A percentile compares a stretch with the other conserved stretches of the same genome.
Conservation (phyloP, 306 rosid genomes). For the Pyrus betulifolia region DNA sequence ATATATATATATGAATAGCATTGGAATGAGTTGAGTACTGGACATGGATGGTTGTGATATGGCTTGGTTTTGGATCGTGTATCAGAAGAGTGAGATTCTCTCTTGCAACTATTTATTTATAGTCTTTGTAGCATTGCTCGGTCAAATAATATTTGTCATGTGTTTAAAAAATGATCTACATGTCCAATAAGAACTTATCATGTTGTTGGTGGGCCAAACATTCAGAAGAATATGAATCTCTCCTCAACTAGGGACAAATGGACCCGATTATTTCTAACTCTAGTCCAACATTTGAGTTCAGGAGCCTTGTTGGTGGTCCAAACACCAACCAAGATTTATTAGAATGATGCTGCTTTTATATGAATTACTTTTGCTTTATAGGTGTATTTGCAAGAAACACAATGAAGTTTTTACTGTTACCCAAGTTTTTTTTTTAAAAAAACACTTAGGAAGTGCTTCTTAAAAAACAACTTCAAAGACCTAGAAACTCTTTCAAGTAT, state of each 20-base stretch:
- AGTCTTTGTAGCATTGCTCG: background rate
- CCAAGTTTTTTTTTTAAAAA: too few relatives aligned
- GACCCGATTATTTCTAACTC: too few relatives aligned
- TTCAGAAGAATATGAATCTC: too few relatives aligned
- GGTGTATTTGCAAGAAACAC: too few relatives aligned
- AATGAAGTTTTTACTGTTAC: background rate
- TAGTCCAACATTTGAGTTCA: background rate
- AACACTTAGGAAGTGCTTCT: too few relatives aligned
- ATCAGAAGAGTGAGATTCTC: too few relatives aligned
- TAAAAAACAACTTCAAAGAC: background rate
- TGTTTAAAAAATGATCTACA: fast-evolving
- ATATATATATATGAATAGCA: background rate
- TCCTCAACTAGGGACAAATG: too few relatives aligned
- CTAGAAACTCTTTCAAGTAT: background rate
- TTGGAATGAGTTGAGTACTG: background rate
- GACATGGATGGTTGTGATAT: background rate
- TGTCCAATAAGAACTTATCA: too few relatives aligned
- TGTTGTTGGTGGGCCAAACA: too few relatives aligned
- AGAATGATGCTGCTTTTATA: too few relatives aligned
- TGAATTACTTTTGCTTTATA: too few relatives aligned
- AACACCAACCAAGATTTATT: background rate
- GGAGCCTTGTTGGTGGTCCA: background rate
- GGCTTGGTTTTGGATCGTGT: background rate
- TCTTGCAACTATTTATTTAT: background rate
- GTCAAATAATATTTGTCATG: too few relatives aligned